Evolutionary conservation across 768 basidiomycete genomes (phyloP).

Genomic region (Scleroderma bovista): DNA sequence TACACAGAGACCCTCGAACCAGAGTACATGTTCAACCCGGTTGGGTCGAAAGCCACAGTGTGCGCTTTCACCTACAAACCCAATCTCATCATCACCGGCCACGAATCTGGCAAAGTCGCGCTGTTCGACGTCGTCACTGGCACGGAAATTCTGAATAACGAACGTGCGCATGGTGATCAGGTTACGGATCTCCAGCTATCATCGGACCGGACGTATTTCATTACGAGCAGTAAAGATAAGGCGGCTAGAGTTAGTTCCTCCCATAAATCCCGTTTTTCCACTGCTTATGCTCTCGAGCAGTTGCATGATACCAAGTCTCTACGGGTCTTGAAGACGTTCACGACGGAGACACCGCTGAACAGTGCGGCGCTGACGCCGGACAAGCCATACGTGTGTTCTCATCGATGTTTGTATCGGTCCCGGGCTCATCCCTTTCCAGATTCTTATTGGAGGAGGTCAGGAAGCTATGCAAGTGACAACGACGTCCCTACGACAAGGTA

Average conservation of each 20-base stretch:
- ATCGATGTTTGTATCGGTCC: not conserved
- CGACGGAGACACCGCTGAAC: constrained; percentile 93
- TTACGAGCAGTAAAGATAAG: constrained; percentile 97
- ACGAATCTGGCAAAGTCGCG: constrained; percentile 93
- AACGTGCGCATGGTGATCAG: constrained; percentile 79
- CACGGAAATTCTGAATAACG: constrained; percentile 77
- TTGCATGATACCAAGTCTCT: constrained; percentile 88
- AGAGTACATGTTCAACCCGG: constrained; percentile 71
- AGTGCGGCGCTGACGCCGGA: constrained; percentile 82
- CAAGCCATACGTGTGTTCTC: constrained; percentile 68
- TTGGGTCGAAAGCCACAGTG: constrained; percentile 95
- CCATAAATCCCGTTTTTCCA: not conserved
- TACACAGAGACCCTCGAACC: constrained; percentile 71
- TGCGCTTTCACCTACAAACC: constrained; percentile 83
- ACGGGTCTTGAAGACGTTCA: constrained; percentile 86
- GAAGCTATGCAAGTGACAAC: constrained; percentile 98
- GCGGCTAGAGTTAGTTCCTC: constrained; percentile 68
- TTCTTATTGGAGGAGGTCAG: constrained; percentile 93
- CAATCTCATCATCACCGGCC: constrained; percentile 83
- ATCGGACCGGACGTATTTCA: constrained; percentile 87
- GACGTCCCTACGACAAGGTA: constrained; percentile 88
- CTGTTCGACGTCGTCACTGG: constrained; percentile 86
- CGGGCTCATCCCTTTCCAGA: constrained; percentile 33
- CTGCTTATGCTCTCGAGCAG: constrained; percentile 29
- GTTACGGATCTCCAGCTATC: constrained; percentile 93